phyloP scores from a whole-genome alignment of 2,329 filamentous ascomycete species.

The Mollisia scopiformis region DNA sequence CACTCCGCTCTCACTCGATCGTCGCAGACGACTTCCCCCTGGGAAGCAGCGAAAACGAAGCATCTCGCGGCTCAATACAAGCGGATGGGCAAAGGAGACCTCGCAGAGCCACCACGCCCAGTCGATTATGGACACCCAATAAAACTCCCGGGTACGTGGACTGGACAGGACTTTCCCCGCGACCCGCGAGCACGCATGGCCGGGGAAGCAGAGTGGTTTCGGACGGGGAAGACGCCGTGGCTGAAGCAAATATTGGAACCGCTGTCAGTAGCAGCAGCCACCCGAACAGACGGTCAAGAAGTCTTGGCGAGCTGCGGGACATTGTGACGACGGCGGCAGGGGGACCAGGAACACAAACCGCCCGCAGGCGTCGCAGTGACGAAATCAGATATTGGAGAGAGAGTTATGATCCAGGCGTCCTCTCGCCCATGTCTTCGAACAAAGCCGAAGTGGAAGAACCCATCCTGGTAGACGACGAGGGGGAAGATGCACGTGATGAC shows the following conservation, averaged over 20 bases:
- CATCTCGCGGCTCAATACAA: conserved; percentile 52
- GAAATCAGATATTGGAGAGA: conserved; percentile 68
- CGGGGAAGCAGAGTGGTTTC: conserved; percentile 45
- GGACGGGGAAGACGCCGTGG: conserved; percentile 26
- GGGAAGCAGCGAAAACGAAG: conserved; percentile 49
- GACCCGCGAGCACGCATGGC: conserved; percentile 63
- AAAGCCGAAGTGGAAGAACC: conserved; percentile 41
- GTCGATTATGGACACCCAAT: conserved; percentile 43
- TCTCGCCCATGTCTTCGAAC: conserved; percentile 55
- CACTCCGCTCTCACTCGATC: conserved; percentile 63
- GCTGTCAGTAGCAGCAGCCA: conserved; percentile 60
- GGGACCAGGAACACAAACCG: conserved; percentile 37
- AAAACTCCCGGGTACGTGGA: conserved; percentile 45
- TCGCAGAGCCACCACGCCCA: conserved; percentile 47
- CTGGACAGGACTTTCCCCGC: conserved; percentile 59
- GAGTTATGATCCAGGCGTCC: conserved; percentile 56
- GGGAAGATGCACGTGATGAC: conserved; percentile 20
- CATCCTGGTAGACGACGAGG: conserved; percentile 35
- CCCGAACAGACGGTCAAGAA: conserved; percentile 59
- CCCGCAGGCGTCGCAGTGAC: conserved; percentile 57
- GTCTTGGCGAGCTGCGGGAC: conserved; percentile 57
- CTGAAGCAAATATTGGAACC: conserved; percentile 52
- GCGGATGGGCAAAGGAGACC: conserved; percentile 38
- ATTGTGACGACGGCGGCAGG: too few relatives aligned
- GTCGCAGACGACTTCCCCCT: conserved; percentile 56